Conservation (phyloP, 441 rosid species). For the Gossypium lobatum region DNA sequence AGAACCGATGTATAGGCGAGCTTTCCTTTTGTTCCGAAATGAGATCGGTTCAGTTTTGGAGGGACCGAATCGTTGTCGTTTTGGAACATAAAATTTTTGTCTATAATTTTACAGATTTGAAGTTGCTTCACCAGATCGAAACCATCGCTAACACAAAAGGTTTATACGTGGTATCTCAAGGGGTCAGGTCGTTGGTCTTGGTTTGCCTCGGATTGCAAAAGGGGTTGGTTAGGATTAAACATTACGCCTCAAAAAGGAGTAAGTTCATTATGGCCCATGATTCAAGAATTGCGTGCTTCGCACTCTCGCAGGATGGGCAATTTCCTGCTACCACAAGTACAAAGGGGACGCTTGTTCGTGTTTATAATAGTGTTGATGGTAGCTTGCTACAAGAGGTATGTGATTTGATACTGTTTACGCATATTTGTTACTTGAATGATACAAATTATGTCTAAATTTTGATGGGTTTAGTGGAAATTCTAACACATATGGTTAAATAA, state of each 20-base stretch:
- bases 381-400: constrained; percentile 75
- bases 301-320: constrained; percentile 72
- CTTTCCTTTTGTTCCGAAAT: constrained; percentile 80
- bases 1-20: constrained; percentile 81
- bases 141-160: constrained; percentile 82
- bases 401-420: neutral
- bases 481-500: too few species aligned
- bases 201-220: constrained; percentile 86
- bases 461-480: too few species aligned
- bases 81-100: constrained; percentile 83
- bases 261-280: constrained; percentile 91
- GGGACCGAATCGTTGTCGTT: constrained; percentile 71
- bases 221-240: constrained; percentile 88
- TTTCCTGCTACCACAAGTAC: constrained; percentile 79
- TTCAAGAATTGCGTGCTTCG: constrained; percentile 48
- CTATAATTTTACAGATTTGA: constrained; percentile 71
- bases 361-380: constrained; percentile 70
- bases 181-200: constrained; percentile 60
- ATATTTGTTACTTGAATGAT: too few species aligned
- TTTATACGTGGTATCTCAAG: constrained; percentile 75
- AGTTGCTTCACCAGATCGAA: constrained; percentile 80
- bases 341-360: constrained; percentile 75
- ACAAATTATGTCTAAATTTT: too few species aligned
- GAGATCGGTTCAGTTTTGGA: constrained; percentile 63
- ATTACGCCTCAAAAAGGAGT: constrained; percentile 71